Percentiles rank a stretch among this genome's conserved stretches.
Conservation (phyloP, 257 asterid species). For the Solanum sejunctum region DNA sequence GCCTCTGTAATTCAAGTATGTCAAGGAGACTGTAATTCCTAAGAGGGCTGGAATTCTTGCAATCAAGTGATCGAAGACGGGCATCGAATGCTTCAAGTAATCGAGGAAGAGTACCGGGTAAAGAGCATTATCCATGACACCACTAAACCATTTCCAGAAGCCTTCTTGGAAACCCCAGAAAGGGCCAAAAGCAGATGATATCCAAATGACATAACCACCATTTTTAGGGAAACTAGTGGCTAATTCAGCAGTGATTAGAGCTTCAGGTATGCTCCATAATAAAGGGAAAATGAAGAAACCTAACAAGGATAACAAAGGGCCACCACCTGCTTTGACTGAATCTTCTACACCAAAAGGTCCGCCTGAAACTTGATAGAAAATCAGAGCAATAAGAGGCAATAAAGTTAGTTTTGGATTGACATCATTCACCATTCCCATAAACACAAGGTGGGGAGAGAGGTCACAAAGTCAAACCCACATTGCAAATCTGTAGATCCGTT, state of each 20-base stretch:
- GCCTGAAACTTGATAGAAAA: constrained; percentile 29
- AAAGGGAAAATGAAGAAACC: constrained; percentile 20
- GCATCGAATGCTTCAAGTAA: constrained; percentile 72
- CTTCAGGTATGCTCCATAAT: constrained; percentile 26
- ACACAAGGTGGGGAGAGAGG: neutral
- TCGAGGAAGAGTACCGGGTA: constrained; percentile 87
- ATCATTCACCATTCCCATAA: neutral
- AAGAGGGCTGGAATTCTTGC: constrained; percentile 18
- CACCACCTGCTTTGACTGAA: constrained; percentile 21
- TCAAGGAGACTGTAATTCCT: neutral
- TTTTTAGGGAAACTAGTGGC: constrained; percentile 29
- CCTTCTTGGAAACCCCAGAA: constrained; percentile 29
- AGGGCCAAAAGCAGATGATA: constrained; percentile 24
- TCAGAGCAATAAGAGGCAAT: constrained; percentile 21
- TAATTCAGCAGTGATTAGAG: constrained; percentile 25
- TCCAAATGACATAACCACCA: constrained; percentile 30
- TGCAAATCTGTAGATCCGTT: neutral
- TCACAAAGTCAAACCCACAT: neutral
- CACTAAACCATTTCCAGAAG: constrained; percentile 92
- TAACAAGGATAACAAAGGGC: constrained; percentile 19
- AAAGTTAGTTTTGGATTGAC: neutral
- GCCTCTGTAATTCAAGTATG: constrained; percentile 7
- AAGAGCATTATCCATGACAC: constrained; percentile 90
- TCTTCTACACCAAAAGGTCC: constrained; percentile 35
- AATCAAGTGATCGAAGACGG: constrained; percentile 23